These are phyloP conservation scores for Fusarium pilosicola DNA, from an alignment of 2,329 filamentous ascomycete genomes.

Conservation along the genomic window DNA sequence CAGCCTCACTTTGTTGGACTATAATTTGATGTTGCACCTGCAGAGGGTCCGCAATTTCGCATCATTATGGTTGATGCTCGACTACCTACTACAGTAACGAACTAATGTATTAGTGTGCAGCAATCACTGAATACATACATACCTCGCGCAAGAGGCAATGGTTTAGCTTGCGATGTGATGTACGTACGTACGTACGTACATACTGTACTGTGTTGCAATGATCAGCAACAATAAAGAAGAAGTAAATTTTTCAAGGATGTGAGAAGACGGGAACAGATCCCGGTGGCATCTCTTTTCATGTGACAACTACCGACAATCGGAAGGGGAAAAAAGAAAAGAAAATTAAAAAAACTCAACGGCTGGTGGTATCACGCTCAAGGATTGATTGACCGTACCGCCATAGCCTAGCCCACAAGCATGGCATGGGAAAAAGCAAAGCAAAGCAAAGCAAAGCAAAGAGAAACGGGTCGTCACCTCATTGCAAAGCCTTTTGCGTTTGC, in stretches of 20 bases:
- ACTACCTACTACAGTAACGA: neutral
- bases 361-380: constrained; percentile 34
- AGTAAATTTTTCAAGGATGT: neutral
- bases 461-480: constrained; percentile 28
- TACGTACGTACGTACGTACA: neutral
- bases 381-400: constrained; percentile 20
- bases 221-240: constrained; percentile 9
- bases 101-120: constrained; percentile 9
- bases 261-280: neutral
- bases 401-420: constrained; percentile 21
- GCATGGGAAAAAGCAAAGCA: constrained; percentile 21
- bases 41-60: constrained; percentile 6
- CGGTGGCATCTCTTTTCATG: constrained; percentile 12
- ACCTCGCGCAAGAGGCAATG: constrained; percentile 16
- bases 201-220: neutral
- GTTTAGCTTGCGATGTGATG: constrained; percentile 14
- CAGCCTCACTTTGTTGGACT: constrained; percentile 13
- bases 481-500: neutral
- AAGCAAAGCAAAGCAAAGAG: constrained; percentile 32
- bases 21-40: constrained; percentile 5
- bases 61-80: neutral
- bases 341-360: constrained; percentile 25
- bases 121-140: neutral
- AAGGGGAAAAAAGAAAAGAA: constrained; percentile 34
- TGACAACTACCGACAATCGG: constrained; percentile 40